phyloP scores from a whole-genome alignment of 345 rosid species.

The Laguncularia racemosa region DNA sequence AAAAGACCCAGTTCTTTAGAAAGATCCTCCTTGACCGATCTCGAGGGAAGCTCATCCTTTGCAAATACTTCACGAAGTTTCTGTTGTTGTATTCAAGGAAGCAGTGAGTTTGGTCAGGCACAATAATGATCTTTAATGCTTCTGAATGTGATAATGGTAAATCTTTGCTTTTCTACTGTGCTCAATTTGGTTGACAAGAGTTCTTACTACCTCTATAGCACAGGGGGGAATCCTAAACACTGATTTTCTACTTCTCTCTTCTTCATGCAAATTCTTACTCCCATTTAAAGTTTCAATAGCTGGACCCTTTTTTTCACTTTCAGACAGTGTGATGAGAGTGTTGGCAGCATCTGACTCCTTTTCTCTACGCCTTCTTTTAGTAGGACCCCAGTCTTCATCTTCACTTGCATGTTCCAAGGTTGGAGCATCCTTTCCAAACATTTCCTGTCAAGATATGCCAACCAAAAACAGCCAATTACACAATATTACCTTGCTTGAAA shows the following conservation, averaged over 20 bases:
- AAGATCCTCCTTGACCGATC: slow-evolving; percentile 61
- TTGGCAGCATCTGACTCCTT: slow-evolving; percentile 78
- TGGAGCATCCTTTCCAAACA: slow-evolving; percentile 92
- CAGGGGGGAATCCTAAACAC: slow-evolving; percentile 57
- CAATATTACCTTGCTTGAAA: too few species aligned
- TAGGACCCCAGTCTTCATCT: slow-evolving; percentile 99
- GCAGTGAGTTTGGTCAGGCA: slow-evolving; percentile 7
- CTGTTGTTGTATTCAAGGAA: slow-evolving; percentile 34
- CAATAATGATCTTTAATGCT: not conserved
- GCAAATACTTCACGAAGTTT: slow-evolving; percentile 87
- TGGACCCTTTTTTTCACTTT: slow-evolving; percentile 39
- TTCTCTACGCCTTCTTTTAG: slow-evolving; percentile 58
- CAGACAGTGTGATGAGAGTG: slow-evolving; percentile 57
- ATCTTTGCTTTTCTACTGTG: too few species aligned
- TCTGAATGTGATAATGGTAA: too few species aligned
- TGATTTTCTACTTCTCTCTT: slow-evolving; percentile 42
- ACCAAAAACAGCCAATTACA: not conserved
- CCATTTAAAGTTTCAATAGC: slow-evolving; percentile 26
- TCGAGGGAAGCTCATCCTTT: slow-evolving; percentile 91
- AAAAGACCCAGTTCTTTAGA: slow-evolving; percentile 78
- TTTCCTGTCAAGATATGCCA: slow-evolving; percentile 49
- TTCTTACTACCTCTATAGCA: slow-evolving; percentile 69
- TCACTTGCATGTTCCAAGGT: slow-evolving; percentile 70
- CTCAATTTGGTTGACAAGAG: not conserved
- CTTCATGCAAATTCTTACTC: slow-evolving; percentile 26